A percentile compares a stretch with the other conserved stretches of the same genome.
Conservation (phyloP, 768 basidiomycete species). For the Pleurotus platypus region DNA sequence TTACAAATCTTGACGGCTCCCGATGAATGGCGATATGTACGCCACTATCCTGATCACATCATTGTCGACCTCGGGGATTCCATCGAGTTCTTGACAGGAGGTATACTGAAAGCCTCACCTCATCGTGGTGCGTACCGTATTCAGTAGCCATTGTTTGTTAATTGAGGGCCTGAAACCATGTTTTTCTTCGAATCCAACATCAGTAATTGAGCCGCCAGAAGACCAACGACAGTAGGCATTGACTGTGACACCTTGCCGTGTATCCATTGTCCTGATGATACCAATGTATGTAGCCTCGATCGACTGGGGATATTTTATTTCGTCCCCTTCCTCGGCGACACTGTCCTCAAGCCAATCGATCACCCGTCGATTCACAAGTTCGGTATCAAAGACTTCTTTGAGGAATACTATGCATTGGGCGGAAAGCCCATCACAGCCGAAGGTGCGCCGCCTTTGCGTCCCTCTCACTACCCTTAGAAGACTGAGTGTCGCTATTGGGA, state of each 20-base stretch:
- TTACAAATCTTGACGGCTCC: slow-evolving; percentile 11
- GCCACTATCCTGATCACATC: slow-evolving; percentile 14
- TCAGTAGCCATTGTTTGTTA: neutral
- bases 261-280: neutral
- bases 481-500: neutral
- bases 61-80: slow-evolving; percentile 14
- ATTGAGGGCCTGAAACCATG: neutral
- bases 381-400: slow-evolving; percentile 13
- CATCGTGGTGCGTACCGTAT: slow-evolving; percentile 12
- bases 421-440: slow-evolving; percentile 12
- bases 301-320: slow-evolving; percentile 15
- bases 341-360: slow-evolving; percentile 9
- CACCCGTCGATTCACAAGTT: slow-evolving; percentile 6
- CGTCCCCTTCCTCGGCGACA: slow-evolving; percentile 11
- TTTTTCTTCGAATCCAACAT: neutral
- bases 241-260: neutral
- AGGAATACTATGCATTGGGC: slow-evolving; percentile 12
- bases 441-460: slow-evolving; percentile 5
- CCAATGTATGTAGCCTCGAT: slow-evolving; percentile 4
- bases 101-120: slow-evolving; percentile 13
- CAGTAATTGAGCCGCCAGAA: slow-evolving; percentile 15
- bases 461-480: neutral
- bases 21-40: slow-evolving; percentile 12
- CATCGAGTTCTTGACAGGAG: slow-evolving; percentile 15
- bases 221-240: slow-evolving; percentile 14